Evolutionary conservation across 2,329 filamentous ascomycete genomes (phyloP).

Genomic region (Penicillium griseofulvum): DNA sequence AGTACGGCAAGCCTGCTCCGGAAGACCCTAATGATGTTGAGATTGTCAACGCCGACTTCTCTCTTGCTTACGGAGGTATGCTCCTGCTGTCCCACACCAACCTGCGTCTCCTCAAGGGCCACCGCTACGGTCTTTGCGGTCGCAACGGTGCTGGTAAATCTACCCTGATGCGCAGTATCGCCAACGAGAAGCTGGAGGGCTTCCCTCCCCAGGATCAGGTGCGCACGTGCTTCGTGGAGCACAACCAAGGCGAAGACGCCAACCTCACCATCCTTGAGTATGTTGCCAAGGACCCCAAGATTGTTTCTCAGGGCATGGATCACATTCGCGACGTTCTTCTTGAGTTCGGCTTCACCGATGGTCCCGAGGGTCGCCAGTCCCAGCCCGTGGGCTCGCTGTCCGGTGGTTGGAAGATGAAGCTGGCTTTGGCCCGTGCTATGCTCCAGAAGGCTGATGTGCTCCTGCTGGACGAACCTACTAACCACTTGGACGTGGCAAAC

Average conservation of each 20-base stretch:
- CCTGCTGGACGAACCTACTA: constrained; percentile 96
- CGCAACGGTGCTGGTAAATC: constrained; percentile 98
- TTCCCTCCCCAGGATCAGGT: constrained; percentile 91
- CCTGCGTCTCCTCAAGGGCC: constrained; percentile 87
- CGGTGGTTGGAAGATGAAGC: constrained; percentile 99
- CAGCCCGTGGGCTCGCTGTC: constrained; percentile 92
- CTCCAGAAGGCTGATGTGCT: constrained; percentile 94
- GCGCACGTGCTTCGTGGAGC: constrained; percentile 96
- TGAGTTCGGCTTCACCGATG: constrained; percentile 91
- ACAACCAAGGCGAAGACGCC: constrained; percentile 97
- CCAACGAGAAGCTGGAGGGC: constrained; percentile 91
- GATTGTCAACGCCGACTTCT: constrained; percentile 98
- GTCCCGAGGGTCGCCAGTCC: constrained; percentile 82
- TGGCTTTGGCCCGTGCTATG: constrained; percentile 94
- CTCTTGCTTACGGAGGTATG: constrained; percentile 96
- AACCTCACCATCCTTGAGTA: constrained; percentile 95
- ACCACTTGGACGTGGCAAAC: constrained; percentile 94
- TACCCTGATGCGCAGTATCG: constrained; percentile 97
- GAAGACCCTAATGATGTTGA: constrained; percentile 90
- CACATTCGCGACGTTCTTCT: constrained; percentile 79
- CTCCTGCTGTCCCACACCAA: constrained; percentile 94
- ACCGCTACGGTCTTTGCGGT: constrained; percentile 94
- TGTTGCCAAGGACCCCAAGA: constrained; percentile 81
- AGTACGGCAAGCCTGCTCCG: constrained; percentile 77
- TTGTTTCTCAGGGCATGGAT: constrained; percentile 73